Percentiles rank a stretch among this genome's conserved stretches.
Conservation (phyloP, 176 grass and related monocot genomes). For the Bonia amplexicaulis region DNA sequence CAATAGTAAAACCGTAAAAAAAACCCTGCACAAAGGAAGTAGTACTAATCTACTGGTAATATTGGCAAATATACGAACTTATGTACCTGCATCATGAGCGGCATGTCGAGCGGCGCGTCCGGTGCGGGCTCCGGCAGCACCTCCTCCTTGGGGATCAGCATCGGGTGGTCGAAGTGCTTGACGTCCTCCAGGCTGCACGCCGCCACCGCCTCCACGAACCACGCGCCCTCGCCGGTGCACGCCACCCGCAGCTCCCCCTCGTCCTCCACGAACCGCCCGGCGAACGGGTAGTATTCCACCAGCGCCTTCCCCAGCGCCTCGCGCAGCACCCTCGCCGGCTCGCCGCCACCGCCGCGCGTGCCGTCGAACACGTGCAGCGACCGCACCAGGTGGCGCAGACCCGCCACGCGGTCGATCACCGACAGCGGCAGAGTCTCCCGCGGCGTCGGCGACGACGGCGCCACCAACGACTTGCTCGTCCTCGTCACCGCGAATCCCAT, state of each 20-base stretch:
- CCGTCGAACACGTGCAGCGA: slow-evolving; percentile 62
- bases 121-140: slow-evolving; percentile 49
- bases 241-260: slow-evolving; percentile 38
- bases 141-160: slow-evolving; percentile 64
- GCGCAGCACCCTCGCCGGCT: slow-evolving; percentile 30
- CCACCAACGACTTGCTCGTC: slow-evolving; percentile 42
- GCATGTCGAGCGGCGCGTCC: slow-evolving; percentile 46
- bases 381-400: slow-evolving; percentile 67
- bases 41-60: too few species aligned
- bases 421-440: slow-evolving; percentile 56
- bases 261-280: slow-evolving; percentile 53
- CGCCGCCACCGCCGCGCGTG: neutral
- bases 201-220: slow-evolving; percentile 66
- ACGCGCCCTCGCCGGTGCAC: slow-evolving; percentile 71
- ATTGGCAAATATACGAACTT: neutral
- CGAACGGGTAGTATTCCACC: slow-evolving; percentile 72
- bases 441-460: slow-evolving; percentile 44
- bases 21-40: too few species aligned
- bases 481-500: slow-evolving; percentile 49
- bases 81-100: slow-evolving; percentile 76
- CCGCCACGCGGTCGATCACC: slow-evolving; percentile 68
- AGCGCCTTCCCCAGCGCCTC: slow-evolving; percentile 58
- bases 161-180: slow-evolving; percentile 64
- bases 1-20: too few species aligned
- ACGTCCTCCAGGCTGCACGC: slow-evolving; percentile 61